Percentiles rank a stretch among this genome's conserved stretches.
Evolutionary conservation across 2,329 filamentous ascomycete species (phyloP).

Genomic region (Aspergillus luchuensis): DNA sequence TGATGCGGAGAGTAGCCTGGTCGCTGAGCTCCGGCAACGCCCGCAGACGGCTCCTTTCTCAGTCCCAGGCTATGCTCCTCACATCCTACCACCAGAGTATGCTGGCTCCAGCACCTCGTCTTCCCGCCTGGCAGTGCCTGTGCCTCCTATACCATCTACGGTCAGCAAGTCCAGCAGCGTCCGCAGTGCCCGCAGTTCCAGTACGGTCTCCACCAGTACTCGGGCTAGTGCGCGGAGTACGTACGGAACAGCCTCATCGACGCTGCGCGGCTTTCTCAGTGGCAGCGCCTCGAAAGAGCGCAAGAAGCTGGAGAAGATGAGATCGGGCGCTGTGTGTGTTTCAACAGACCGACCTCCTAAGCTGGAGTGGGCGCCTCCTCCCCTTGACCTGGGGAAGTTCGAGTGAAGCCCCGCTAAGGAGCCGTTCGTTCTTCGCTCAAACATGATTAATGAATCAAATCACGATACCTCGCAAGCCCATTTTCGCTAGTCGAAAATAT

Average conservation of each 20-base stretch:
- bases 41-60: conserved; percentile 31
- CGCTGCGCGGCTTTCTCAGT: conserved; percentile 39
- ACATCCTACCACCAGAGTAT: conserved; percentile 28
- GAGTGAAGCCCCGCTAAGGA: conserved; percentile 17
- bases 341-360: conserved; percentile 36
- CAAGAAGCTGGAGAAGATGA: conserved; percentile 31
- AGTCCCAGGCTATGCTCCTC: conserved; percentile 18
- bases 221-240: conserved; percentile 39
- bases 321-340: conserved; percentile 31
- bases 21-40: conserved; percentile 23
- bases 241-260: conserved; percentile 39
- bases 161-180: conserved; percentile 36
- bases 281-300: conserved; percentile 33
- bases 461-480: conserved; percentile 8
- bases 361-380: conserved; percentile 42
- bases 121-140: conserved; percentile 33
- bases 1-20: conserved; percentile 21
- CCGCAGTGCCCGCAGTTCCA: conserved; percentile 41
- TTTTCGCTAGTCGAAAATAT: conserved; percentile 19
- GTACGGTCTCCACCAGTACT: conserved; percentile 37
- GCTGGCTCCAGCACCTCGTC: conserved; percentile 22
- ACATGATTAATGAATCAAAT: conserved; percentile 14
- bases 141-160: conserved; percentile 32
- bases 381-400: conserved; percentile 37
- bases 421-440: not conserved